Base-by-base conservation (phyloP, 352 stramenopile species). In the Globisporangium sylvaticum region DNA sequence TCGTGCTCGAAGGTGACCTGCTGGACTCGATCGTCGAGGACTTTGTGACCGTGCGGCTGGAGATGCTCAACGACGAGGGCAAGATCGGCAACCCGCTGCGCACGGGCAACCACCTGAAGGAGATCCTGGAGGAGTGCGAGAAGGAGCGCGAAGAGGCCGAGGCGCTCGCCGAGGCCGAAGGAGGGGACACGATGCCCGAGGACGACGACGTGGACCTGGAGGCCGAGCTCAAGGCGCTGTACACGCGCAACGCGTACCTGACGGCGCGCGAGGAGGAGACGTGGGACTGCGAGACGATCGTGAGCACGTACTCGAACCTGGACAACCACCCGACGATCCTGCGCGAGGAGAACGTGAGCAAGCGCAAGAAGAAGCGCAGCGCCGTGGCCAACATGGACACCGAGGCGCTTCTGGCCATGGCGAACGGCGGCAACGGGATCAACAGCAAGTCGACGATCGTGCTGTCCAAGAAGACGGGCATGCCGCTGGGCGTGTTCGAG, bases 211-310 rank as follows among this genome's bases (percentile, higher is more conserved):
- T 66, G 8, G 77, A 84, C 52, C 39, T 81, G 22, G 74, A 73
- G 46, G 48, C 52, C 1, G 67, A 72, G 67, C 63, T 74, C 20
- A 71, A 81, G 56, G 69, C 77, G 20, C 72, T 94, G 25, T 81
- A 87, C 34, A 69, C 77, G 58, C 75, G 76, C 64, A 95, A 89
- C 64, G 72, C 76, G 46, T 95, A 95, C 63, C 66, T 95, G 68
- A 75, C 73, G 55, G 65, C 76, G 10, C 80, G 85, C 39, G 81
- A 86, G 37, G 69, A 79, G 37, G 87, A 93, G 68, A 65, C 85
- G 67, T 99, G 97, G 97, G 97, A 99, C 79, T 98, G 91, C 68
- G 96, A 99, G 76, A 98, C 94, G 53, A 98, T 99, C 62, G 81
- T 99, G 61, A 98, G 95, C 64, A 99, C 97, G 46, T 99, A 99